Evolutionary conservation across 75 land plant genomes (phyloP).

Genomic region (Pseudotsuga menziesii): DNA sequence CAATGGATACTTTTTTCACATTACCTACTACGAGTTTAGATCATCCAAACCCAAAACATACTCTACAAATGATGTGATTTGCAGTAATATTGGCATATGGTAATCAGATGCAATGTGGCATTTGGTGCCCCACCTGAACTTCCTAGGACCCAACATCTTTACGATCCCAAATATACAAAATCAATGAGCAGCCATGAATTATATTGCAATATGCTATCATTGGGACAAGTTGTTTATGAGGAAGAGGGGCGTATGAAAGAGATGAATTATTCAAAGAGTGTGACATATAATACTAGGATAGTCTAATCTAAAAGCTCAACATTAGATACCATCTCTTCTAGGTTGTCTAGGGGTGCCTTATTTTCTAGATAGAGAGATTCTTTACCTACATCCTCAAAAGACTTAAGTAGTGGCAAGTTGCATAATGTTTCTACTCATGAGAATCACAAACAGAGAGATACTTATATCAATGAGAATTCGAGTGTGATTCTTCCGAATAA

Average conservation of each 20-base stretch:
- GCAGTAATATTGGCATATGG: not conserved
- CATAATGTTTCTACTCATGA: not conserved
- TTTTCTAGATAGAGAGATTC: not conserved
- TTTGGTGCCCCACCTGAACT: not conserved
- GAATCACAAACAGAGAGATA: not conserved
- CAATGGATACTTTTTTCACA: conserved; percentile 1
- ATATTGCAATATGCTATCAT: not conserved
- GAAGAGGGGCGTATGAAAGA: not conserved
- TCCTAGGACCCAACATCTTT: not conserved
- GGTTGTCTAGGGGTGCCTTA: not conserved
- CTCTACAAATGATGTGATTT: not conserved
- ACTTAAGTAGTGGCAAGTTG: not conserved
- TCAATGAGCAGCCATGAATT: not conserved
- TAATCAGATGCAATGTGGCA: not conserved
- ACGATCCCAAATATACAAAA: not conserved
- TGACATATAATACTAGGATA: not conserved
- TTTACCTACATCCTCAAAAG: not conserved
- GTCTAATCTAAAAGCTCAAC: not conserved
- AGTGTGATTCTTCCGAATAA: too few species aligned
- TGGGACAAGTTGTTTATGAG: not conserved
- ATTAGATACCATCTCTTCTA: not conserved
- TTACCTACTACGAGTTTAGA: conserved; percentile 8
- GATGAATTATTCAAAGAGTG: not conserved
- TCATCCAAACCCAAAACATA: not conserved
- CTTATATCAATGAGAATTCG: not conserved